Percentiles rank a stretch among this genome's conserved stretches.
These are phyloP conservation scores for Zoysia matrella DNA, from an alignment of 202 grass and related monocot species.

Conservation along the genomic window DNA sequence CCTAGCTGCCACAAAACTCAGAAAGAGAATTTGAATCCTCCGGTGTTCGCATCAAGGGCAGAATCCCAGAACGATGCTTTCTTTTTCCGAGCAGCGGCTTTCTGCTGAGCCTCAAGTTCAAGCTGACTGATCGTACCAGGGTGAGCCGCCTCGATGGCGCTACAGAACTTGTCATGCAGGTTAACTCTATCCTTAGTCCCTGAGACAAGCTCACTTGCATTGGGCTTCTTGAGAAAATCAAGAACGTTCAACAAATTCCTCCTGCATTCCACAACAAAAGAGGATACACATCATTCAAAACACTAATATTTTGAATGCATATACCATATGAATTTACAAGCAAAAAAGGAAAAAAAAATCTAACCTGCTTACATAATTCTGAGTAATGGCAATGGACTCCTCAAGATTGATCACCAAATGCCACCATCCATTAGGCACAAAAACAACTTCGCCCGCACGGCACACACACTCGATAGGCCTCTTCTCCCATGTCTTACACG, in stretches of 20 bases:
- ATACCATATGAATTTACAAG: not conserved
- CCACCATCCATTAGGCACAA: constrained; percentile 98
- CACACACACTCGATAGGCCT: constrained; percentile 83
- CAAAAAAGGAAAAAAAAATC: not conserved
- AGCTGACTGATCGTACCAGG: constrained; percentile 72
- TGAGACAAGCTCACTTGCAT: constrained; percentile 77
- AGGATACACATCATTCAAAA: not conserved
- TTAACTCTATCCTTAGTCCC: constrained; percentile 85
- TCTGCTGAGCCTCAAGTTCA: constrained; percentile 65
- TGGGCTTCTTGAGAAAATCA: constrained; percentile 83
- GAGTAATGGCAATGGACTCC: constrained; percentile 90
- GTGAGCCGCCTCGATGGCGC: constrained; percentile 63
- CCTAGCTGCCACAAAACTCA: constrained; percentile 37
- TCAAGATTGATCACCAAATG: constrained; percentile 98
- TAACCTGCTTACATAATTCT: constrained; percentile 95
- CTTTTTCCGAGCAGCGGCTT: constrained; percentile 66
- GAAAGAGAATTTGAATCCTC: constrained; percentile 91
- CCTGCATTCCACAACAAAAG: constrained; percentile 44
- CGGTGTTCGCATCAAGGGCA: constrained; percentile 58
- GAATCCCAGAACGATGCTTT: constrained; percentile 80
- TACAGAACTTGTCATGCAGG: constrained; percentile 73
- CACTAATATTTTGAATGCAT: constrained; percentile 3
- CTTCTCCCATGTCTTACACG: constrained; percentile 78
- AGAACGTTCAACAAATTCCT: constrained; percentile 95
- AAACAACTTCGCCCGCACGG: constrained; percentile 71